phyloP scores from a whole-genome alignment of 2,329 filamentous ascomycete genomes.

The Phoma sp. region DNA sequence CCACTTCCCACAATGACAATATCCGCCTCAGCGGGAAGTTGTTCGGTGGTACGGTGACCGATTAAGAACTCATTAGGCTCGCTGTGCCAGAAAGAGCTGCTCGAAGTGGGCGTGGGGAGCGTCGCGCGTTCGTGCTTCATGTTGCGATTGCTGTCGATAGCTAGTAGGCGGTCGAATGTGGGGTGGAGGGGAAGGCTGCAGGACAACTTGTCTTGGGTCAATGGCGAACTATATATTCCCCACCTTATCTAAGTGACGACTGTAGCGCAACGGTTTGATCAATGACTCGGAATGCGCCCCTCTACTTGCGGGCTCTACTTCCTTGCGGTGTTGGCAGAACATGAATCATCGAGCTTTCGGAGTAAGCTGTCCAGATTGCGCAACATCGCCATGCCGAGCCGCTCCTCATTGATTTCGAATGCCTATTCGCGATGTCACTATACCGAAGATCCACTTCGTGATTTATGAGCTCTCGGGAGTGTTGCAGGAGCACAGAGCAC shows the following conservation, averaged over 20 bases:
- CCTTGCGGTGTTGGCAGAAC: background rate
- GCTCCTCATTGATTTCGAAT: background rate
- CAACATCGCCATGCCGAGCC: slow-evolving; percentile 7
- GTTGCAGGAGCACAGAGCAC: slow-evolving; percentile 6
- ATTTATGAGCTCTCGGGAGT: background rate
- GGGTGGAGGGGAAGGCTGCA: slow-evolving; percentile 10
- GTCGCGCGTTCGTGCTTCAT: slow-evolving; percentile 46
- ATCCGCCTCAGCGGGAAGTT: slow-evolving; percentile 69
- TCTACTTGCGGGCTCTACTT: background rate
- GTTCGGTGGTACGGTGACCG: slow-evolving; percentile 71
- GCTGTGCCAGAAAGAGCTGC: slow-evolving; percentile 76
- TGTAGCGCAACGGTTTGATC: background rate
- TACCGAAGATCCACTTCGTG: background rate
- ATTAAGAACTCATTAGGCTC: slow-evolving; percentile 70
- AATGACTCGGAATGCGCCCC: slow-evolving; percentile 4
- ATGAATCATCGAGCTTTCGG: slow-evolving; percentile 1
- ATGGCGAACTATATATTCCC: slow-evolving; percentile 7
- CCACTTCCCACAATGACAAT: slow-evolving; percentile 78
- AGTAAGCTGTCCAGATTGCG: slow-evolving; percentile 4
- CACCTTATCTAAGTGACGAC: background rate
- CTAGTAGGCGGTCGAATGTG: background rate
- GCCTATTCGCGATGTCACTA: background rate
- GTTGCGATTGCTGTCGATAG: slow-evolving; percentile 17
- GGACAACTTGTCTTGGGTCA: background rate
- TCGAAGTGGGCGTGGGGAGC: slow-evolving; percentile 68